phyloP scores from a whole-genome alignment of 345 rosid genomes.

The Streptanthus diversifolius region DNA sequence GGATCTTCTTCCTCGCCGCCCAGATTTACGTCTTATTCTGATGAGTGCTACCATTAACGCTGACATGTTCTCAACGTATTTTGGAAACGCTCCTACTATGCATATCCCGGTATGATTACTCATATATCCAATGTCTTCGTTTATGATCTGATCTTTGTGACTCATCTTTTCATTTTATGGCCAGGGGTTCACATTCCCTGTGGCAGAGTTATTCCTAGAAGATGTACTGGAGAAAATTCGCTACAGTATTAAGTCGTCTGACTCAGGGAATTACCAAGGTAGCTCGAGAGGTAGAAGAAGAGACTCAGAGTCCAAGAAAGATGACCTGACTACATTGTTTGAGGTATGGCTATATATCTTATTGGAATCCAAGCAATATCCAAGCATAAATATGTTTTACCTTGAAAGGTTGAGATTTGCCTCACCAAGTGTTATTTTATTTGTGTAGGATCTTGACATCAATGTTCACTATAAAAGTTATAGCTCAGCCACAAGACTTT shows the following conservation, averaged over 20 bases:
- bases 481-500: slow-evolving; percentile 56
- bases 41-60: slow-evolving; percentile 99
- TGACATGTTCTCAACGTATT: slow-evolving; percentile 81
- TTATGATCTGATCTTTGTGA: neutral
- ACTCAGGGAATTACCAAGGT: slow-evolving; percentile 61
- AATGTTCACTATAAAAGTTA: slow-evolving; percentile 62
- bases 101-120: slow-evolving; percentile 70
- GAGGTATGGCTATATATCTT: slow-evolving; percentile 51
- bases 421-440: slow-evolving; percentile 15
- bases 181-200: slow-evolving; percentile 93
- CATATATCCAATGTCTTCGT: neutral
- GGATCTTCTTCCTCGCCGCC: slow-evolving; percentile 90
- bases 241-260: slow-evolving; percentile 59
- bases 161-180: slow-evolving; percentile 17
- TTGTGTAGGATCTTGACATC: slow-evolving; percentile 65
- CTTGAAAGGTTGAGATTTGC: neutral
- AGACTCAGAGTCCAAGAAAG: slow-evolving; percentile 74
- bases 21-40: slow-evolving; percentile 73
- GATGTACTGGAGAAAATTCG: slow-evolving; percentile 78
- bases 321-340: slow-evolving; percentile 57
- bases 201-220: slow-evolving; percentile 76
- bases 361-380: neutral
- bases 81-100: slow-evolving; percentile 67
- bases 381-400: neutral
- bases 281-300: slow-evolving; percentile 68